Evolutionary conservation across 768 basidiomycete species (phyloP).

Genomic region (Kondoa subrosea): DNA sequence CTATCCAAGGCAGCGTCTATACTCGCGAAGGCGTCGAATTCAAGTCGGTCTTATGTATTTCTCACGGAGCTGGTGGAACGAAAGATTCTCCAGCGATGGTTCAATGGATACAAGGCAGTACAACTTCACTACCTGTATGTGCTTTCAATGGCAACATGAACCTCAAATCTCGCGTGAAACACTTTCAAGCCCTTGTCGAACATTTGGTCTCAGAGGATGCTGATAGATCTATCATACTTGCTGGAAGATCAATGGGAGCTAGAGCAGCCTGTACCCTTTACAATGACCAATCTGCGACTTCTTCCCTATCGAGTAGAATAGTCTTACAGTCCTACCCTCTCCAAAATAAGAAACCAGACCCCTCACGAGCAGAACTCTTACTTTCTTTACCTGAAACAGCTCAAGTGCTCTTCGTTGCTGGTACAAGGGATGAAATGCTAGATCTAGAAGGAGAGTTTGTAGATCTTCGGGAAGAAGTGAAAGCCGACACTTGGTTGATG

Average conservation of each 20-base stretch:
- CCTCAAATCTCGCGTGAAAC: not conserved
- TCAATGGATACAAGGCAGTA: not conserved
- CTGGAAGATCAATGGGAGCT: not conserved
- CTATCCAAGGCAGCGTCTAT: not conserved
- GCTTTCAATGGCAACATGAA: not conserved
- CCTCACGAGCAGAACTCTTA: not conserved
- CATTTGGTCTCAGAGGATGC: not conserved
- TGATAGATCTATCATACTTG: not conserved
- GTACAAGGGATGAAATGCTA: not conserved
- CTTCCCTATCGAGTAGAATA: not conserved
- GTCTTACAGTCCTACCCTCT: not conserved
- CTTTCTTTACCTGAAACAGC: not conserved
- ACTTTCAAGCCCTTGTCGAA: not conserved
- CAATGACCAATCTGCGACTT: not conserved
- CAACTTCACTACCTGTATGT: not conserved
- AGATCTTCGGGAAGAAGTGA: not conserved
- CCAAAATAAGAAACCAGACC: not conserved
- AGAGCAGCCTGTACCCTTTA: not conserved
- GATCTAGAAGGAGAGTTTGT: not conserved
- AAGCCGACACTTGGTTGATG: not conserved
- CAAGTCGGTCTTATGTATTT: not conserved
- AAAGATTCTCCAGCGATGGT: not conserved
- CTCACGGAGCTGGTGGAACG: not conserved
- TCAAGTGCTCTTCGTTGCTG: not conserved
- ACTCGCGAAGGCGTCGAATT: not conserved